Base-by-base conservation (phyloP, 2,329 filamentous ascomycete species). In the Exophiala bonariae region DNA sequence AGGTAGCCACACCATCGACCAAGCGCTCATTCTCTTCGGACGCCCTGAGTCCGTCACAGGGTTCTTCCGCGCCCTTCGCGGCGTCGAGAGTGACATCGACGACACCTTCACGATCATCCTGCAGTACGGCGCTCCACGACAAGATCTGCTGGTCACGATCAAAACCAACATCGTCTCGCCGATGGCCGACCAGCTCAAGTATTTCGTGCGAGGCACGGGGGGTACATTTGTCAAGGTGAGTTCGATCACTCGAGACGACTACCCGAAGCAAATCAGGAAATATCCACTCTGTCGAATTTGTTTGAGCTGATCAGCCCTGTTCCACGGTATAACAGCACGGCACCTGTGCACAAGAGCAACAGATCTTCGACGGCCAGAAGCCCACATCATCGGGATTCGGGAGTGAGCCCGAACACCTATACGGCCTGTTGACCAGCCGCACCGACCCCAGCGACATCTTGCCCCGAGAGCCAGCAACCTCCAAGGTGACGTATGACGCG, bases 191-290 rank as follows among this genome's bases (percentile, higher is more conserved):
- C 87, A 92, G 71, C 72, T 85, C 48, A 74, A 87, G 37, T 92
- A 84, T 73, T 91, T 87, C 86, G 74, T 90, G 9, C 75, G 87
- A 19, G 87, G 87, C 14, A 80, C 80, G 13, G 82, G 84, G 66
- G 87, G 85, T 1, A 86, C 80, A 61, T 91, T 85, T 68, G 83
- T 80, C 70, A 91, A 90, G 51, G 44, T 47, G 9, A 14, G 47
- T 46, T 6, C 8, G 17, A 14, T 34, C 32, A 6, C 6, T 6
- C 6, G 32, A 7, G 13, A 34, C 5, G 13, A 13, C 44, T 32
- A 17, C n/a, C n/a, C n/a, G n/a, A n/a, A n/a, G n/a, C n/a, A n/a
- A n/a, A n/a, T n/a, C n/a, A n/a, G n/a, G n/a, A n/a, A n/a, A n/a
- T n/a, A n/a, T n/a, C n/a, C n/a, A n/a, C n/a, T n/a, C n/a, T n/a